These are phyloP conservation scores for Epipyxis sp. DNA, from an alignment of 108 stramenopile genomes.

Conservation along the genomic window DNA sequence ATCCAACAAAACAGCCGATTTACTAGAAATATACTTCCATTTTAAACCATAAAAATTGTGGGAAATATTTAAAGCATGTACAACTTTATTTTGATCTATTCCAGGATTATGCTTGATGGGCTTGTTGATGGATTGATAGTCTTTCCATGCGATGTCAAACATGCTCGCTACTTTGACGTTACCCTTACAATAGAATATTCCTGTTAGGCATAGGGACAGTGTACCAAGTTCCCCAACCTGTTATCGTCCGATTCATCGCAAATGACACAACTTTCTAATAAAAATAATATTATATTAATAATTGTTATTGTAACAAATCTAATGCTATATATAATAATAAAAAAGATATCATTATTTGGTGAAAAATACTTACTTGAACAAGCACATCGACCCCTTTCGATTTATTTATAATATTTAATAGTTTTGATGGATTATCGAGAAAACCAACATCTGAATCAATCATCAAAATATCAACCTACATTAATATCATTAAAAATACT, in stretches of 20 bases:
- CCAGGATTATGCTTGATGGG: constrained; percentile 7
- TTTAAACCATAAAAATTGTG: neutral
- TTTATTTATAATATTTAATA: constrained; percentile 3
- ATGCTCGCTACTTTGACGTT: neutral
- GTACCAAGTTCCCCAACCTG: constrained; percentile 31
- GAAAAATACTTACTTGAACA: constrained; percentile 21
- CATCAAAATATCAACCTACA: constrained; percentile 3
- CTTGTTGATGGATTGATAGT: neutral
- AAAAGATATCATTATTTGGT: too few relatives aligned
- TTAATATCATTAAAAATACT: too few relatives aligned
- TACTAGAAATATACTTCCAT: constrained; percentile 8
- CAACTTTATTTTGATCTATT: constrained; percentile 24
- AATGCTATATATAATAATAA: neutral
- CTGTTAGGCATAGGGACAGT: constrained; percentile 26
- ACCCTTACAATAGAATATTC: constrained; percentile 9
- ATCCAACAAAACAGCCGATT: constrained; percentile 3
- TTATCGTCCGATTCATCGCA: constrained; percentile 15
- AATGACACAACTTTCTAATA: constrained; percentile 14
- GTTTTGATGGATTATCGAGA: neutral
- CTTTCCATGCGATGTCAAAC: constrained; percentile 8
- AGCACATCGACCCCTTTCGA: neutral
- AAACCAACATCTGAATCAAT: constrained; percentile 30
- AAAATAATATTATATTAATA: neutral
- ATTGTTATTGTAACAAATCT: neutral
- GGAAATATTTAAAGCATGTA: neutral